phyloP scores from a whole-genome alignment of 202 grass and related monocot species.

The Zizania palustris region DNA sequence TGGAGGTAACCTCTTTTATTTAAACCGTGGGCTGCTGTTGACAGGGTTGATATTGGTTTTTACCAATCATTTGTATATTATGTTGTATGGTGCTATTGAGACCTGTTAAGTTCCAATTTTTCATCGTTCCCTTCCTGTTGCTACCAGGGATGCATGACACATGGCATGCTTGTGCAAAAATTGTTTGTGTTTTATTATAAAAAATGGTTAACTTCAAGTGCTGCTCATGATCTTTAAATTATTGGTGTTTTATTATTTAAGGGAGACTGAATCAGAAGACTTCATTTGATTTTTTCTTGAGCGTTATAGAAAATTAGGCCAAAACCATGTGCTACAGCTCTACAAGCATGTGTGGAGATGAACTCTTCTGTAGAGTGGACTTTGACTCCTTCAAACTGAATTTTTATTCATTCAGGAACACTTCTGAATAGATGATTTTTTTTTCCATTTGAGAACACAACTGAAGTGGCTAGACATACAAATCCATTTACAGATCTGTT shows the following conservation, averaged over 20 bases:
- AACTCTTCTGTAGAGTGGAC: slow-evolving; percentile 11
- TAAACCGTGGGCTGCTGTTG: slow-evolving; percentile 18
- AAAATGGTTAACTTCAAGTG: slow-evolving; percentile 13
- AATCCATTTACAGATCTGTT: not conserved
- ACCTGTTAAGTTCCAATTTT: not conserved
- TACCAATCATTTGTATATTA: slow-evolving; percentile 9
- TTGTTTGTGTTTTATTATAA: not conserved
- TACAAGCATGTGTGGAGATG: slow-evolving; percentile 12
- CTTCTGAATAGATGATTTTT: not conserved
- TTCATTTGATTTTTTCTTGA: slow-evolving; percentile 24
- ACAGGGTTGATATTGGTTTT: slow-evolving; percentile 5
- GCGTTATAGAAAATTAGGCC: slow-evolving; percentile 18
- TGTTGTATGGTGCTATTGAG: slow-evolving; percentile 18
- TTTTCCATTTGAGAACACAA: no score
- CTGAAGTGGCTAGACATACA: no score
- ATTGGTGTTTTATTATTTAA: not conserved
- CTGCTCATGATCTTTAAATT: not conserved
- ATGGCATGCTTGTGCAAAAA: slow-evolving; percentile 6
- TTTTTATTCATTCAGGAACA: slow-evolving; percentile 15
- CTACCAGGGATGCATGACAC: slow-evolving; percentile 1
- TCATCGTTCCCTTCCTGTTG: slow-evolving; percentile 7
- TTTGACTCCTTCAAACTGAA: slow-evolving; percentile 13
- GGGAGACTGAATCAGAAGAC: not conserved
- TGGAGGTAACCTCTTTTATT: slow-evolving; percentile 74
- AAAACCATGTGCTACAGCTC: slow-evolving; percentile 5